Evolutionary conservation across 108 stramenopile species (phyloP).

Genomic region (Pseudonitzschia multiseries): DNA sequence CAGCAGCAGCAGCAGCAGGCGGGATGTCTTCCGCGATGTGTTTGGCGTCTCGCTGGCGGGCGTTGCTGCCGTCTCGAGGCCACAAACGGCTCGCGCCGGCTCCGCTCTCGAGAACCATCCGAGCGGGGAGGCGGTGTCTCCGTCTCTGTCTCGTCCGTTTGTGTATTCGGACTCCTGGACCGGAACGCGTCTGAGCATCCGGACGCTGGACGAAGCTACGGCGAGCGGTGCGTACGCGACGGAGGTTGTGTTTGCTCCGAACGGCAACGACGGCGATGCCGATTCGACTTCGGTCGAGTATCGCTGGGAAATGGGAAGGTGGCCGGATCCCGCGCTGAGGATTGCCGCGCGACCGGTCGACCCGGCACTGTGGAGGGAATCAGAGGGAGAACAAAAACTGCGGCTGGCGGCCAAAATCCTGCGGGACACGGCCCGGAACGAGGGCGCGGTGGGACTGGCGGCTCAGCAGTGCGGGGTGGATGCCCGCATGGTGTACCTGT

Average conservation of each 20-base stretch:
- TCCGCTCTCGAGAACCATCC: neutral
- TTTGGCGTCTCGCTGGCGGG: neutral
- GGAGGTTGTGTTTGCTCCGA: too few relatives aligned
- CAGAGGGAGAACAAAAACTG: neutral
- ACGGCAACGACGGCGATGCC: neutral
- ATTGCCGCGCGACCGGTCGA: conserved; percentile 38
- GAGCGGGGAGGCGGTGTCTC: neutral
- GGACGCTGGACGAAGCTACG: conserved; percentile 25
- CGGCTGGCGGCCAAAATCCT: conserved; percentile 44
- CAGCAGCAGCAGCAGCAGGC: neutral
- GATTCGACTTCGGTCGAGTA: neutral
- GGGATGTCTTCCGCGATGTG: neutral
- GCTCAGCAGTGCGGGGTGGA: conserved; percentile 88
- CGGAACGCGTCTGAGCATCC: conserved; percentile 33
- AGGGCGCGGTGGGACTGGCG: conserved; percentile 80
- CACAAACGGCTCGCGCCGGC: neutral
- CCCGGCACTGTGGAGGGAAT: conserved; percentile 11
- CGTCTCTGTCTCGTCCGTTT: conserved; percentile 3
- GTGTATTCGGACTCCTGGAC: conserved; percentile 43
- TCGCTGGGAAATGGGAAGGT: conserved; percentile 59
- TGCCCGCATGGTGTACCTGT: conserved; percentile 60
- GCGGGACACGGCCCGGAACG: conserved; percentile 48
- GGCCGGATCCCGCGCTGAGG: conserved; percentile 83
- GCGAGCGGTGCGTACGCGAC: neutral
- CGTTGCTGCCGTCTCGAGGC: neutral